Evolutionary conservation across 805 yeast species (phyloP).

Genomic region (Candida silvatica): DNA sequence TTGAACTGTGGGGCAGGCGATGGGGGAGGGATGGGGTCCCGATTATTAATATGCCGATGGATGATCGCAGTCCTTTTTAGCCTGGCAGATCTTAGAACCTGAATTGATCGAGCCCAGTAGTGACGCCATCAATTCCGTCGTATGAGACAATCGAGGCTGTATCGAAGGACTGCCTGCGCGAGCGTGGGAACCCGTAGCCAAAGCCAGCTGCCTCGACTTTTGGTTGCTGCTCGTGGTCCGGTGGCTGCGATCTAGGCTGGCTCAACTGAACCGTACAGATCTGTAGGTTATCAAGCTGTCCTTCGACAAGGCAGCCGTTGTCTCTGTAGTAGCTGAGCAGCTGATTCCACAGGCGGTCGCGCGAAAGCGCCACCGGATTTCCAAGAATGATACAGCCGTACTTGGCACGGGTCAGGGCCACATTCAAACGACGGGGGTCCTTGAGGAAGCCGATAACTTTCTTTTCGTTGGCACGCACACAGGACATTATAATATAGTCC

Average conservation of each 20-base stretch:
- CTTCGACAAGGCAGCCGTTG: slow-evolving; percentile 84
- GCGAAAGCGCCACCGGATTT: slow-evolving; percentile 69
- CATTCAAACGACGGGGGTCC: slow-evolving; percentile 82
- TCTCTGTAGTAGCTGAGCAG: slow-evolving; percentile 73
- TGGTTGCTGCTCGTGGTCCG: no score
- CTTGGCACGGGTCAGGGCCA: slow-evolving; percentile 82
- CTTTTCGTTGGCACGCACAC: slow-evolving; percentile 59
- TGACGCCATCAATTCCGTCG: slow-evolving; percentile 13
- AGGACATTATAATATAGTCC: slow-evolving; percentile 40
- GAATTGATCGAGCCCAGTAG: no score
- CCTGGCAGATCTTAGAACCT: no score
- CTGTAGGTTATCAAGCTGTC: slow-evolving; percentile 73
- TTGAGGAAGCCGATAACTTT: slow-evolving; percentile 75
- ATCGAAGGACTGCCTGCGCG: slow-evolving; percentile 18
- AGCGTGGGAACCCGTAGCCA: neutral
- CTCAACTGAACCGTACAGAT: slow-evolving; percentile 51
- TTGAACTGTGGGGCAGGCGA: no score
- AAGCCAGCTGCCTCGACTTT: no score
- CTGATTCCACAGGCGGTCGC: slow-evolving; percentile 70
- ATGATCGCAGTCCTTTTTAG: no score
- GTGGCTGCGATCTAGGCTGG: neutral
- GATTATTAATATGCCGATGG: no score
- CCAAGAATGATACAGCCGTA: slow-evolving; percentile 78
- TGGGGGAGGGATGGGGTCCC: no score
- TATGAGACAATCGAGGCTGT: slow-evolving; percentile 31